phyloP scores from a whole-genome alignment of 306 rosid genomes.

The Coriaria nepalensis region DNA sequence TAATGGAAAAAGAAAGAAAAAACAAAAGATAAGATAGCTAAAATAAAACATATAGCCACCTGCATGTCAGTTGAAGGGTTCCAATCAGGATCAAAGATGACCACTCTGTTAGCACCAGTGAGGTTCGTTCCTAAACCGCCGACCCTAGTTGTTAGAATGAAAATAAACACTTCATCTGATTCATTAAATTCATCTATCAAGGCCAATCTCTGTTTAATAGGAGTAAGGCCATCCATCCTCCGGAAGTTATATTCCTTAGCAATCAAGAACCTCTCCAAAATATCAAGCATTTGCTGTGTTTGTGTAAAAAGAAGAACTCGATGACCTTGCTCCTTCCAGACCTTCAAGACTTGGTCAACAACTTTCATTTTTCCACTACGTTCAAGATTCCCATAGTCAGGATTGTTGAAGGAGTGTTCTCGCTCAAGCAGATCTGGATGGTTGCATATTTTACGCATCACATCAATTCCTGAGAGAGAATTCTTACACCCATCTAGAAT shows the following conservation, averaged over 20 bases:
- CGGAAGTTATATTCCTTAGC: constrained; percentile 50
- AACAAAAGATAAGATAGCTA: too few species aligned
- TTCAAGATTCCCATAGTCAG: constrained; percentile 89
- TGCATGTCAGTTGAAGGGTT: constrained; percentile 96
- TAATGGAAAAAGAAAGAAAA: too few species aligned
- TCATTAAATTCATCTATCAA: constrained; percentile 87
- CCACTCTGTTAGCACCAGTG: constrained; percentile 90
- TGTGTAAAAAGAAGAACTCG: constrained; percentile 89
- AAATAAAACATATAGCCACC: too few species aligned
- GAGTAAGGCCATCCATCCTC: constrained; percentile 94
- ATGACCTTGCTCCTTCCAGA: constrained; percentile 96
- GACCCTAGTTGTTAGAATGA: constrained; percentile 88
- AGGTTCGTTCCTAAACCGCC: constrained; percentile 97
- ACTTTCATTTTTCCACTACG: constrained; percentile 97
- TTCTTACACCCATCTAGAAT: constrained; percentile 76
- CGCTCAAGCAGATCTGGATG: constrained; percentile 99
- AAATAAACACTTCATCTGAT: constrained; percentile 61
- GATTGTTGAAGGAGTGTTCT: constrained; percentile 61
- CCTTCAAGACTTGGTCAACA: constrained; percentile 81
- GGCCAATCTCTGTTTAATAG: constrained; percentile 90
- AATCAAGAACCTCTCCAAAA: constrained; percentile 56
- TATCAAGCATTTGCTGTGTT: constrained; percentile 94
- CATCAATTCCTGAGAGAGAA: constrained; percentile 89
- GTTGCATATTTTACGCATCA: constrained; percentile 94
- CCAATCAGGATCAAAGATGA: constrained; percentile 95